These are phyloP conservation scores for Microsporum ferrugineum DNA, from an alignment of 2,329 filamentous ascomycete species.

Conservation along the genomic window DNA sequence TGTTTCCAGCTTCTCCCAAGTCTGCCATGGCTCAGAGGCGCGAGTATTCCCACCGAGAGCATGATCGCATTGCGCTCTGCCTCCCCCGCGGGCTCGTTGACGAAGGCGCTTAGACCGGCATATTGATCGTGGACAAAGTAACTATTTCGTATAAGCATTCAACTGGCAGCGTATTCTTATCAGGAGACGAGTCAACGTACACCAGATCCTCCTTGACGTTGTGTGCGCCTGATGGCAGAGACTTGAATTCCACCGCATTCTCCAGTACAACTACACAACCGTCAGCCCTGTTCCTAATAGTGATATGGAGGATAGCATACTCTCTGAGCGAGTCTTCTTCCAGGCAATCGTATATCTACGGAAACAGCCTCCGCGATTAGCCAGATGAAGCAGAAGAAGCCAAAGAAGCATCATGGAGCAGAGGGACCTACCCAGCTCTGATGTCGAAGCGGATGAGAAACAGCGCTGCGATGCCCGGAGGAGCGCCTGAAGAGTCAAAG, in stretches of 20 bases:
- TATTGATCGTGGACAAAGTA: slow-evolving; percentile 84
- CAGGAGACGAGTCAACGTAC: slow-evolving; percentile 22
- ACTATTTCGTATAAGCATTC: slow-evolving; percentile 35
- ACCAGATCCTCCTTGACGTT: slow-evolving; percentile 74
- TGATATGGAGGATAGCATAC: slow-evolving; percentile 35
- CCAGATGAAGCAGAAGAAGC: not conserved
- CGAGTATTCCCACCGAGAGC: slow-evolving; percentile 80
- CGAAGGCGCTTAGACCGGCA: slow-evolving; percentile 83
- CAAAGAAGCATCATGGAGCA: not conserved
- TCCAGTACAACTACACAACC: slow-evolving; percentile 48
- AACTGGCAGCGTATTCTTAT: not conserved
- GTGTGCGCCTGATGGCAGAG: slow-evolving; percentile 83
- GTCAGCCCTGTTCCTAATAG: not conserved
- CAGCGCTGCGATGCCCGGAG: slow-evolving; percentile 55
- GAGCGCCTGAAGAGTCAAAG: slow-evolving; percentile 25
- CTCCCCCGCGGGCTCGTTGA: slow-evolving; percentile 69
- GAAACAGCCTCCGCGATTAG: not conserved
- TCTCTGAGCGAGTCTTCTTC: slow-evolving; percentile 60
- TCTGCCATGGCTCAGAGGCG: slow-evolving; percentile 72
- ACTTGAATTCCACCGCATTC: slow-evolving; percentile 90
- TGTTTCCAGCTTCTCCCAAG: slow-evolving; percentile 84
- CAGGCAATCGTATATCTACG: slow-evolving; percentile 71
- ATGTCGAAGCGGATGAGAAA: slow-evolving; percentile 89
- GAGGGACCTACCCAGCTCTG: slow-evolving; percentile 60
- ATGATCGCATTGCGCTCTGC: slow-evolving; percentile 79